These are phyloP conservation scores for Trypanosoma avium DNA, from an alignment of 208 protist genomes.

Conservation along the genomic window DNA sequence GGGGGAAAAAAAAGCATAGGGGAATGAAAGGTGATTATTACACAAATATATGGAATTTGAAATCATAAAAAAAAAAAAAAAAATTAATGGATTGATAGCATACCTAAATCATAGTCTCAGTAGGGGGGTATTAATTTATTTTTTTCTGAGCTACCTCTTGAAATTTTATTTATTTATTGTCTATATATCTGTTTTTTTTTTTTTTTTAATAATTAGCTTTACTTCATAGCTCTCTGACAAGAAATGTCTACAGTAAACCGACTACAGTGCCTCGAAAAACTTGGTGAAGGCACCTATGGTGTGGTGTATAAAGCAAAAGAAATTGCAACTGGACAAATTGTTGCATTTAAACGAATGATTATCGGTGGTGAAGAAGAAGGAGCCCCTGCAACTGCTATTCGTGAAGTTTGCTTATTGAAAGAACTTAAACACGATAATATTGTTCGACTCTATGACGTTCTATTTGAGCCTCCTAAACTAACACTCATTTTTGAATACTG, in stretches of 20 bases:
- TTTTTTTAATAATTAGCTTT: slow-evolving; percentile 18
- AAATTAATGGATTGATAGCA: not conserved
- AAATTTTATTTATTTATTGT: slow-evolving; percentile 1
- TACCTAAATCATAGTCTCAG: too few species aligned
- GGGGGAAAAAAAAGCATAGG: not conserved
- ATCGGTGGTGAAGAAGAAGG: slow-evolving; percentile 88
- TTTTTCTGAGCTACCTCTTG: not conserved
- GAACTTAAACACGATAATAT: slow-evolving; percentile 95
- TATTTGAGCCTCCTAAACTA: slow-evolving; percentile 96
- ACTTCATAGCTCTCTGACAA: slow-evolving; percentile 12
- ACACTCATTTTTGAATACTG: slow-evolving; percentile 98
- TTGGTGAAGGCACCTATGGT: slow-evolving; percentile 98
- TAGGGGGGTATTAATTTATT: not conserved
- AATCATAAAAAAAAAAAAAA: too few species aligned
- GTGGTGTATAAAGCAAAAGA: slow-evolving; percentile 97
- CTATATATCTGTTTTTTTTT: not conserved
- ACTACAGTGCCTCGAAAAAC: slow-evolving; percentile 93
- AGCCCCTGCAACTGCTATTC: slow-evolving; percentile 86
- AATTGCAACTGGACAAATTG: slow-evolving; percentile 58
- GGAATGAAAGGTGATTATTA: not conserved
- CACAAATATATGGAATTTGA: not conserved
- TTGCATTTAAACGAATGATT: slow-evolving; percentile 91
- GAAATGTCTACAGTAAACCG: slow-evolving; percentile 72
- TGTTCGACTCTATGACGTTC: slow-evolving; percentile 94
- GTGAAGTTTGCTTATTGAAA: slow-evolving; percentile 94